These are phyloP conservation scores for Atractiella rhizophila DNA, from an alignment of 768 basidiomycete species.

Conservation along the genomic window DNA sequence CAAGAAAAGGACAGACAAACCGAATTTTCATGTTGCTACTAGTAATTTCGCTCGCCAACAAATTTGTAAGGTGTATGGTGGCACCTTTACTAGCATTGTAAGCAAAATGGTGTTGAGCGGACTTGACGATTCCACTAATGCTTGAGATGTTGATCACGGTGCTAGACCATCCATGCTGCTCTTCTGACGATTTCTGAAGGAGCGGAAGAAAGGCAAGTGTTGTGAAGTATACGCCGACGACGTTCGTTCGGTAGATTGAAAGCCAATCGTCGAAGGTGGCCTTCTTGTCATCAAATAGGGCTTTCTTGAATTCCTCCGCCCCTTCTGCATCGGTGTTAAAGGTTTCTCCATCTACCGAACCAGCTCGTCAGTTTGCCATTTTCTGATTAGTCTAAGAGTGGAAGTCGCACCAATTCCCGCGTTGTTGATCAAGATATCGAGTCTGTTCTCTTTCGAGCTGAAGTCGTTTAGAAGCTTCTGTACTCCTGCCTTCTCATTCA, in stretches of 20 bases:
- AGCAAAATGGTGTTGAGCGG: background rate
- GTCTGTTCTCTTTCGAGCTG: constrained; percentile 2
- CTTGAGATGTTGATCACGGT: constrained; percentile 1
- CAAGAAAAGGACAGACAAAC: too few species aligned
- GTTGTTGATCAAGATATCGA: constrained; percentile 2
- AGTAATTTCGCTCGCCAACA: constrained; percentile 1
- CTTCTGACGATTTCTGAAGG: constrained; percentile 1
- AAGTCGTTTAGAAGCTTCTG: constrained; percentile 6
- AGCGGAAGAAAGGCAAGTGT: constrained; percentile 1
- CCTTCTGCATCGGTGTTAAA: background rate
- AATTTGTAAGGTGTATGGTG: background rate
- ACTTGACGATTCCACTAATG: constrained; percentile 2
- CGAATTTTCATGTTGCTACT: background rate
- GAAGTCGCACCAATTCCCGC: background rate
- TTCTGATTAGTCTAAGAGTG: background rate
- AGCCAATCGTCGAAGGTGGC: background rate
- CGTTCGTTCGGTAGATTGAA: constrained; percentile 1
- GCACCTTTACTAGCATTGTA: constrained; percentile 1
- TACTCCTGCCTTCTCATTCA: constrained; percentile 1
- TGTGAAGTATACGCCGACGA: background rate
- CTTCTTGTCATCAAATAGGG: background rate
- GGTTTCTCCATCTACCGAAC: background rate
- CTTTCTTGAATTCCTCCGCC: background rate
- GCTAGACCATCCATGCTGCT: background rate
- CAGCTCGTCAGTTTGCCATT: background rate